These are phyloP conservation scores for Letharia columbiana DNA, from an alignment of 495 filamentous ascomycete genomes.

Conservation along the genomic window DNA sequence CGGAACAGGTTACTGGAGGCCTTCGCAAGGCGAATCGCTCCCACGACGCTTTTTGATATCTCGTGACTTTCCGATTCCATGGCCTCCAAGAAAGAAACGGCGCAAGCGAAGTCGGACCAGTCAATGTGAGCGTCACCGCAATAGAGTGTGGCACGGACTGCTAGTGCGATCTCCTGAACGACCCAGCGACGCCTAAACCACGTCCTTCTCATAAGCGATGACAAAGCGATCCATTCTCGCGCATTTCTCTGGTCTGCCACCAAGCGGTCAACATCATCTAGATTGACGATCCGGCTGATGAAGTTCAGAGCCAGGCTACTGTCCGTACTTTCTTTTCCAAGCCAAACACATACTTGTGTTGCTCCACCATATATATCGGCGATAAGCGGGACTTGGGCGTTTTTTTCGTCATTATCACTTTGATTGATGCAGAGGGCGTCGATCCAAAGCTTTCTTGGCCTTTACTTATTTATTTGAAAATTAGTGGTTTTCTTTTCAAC, in stretches of 20 bases:
- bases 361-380: conserved; percentile 28
- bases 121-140: not conserved
- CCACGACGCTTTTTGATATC: not conserved
- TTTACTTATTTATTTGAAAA: too few species aligned
- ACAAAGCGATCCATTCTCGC: conserved; percentile 25
- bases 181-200: conserved; percentile 36
- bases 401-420: conserved; percentile 27
- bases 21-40: conserved; percentile 24
- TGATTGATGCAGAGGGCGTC: conserved; percentile 33
- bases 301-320: conserved; percentile 16
- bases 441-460: conserved; percentile 28
- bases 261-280: conserved; percentile 23
- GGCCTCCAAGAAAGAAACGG: conserved; percentile 7
- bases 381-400: conserved; percentile 30
- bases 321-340: conserved; percentile 22
- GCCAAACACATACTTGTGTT: conserved; percentile 26
- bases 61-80: not conserved
- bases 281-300: conserved; percentile 17
- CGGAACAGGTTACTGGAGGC: conserved; percentile 24
- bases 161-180: conserved; percentile 34
- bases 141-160: conserved; percentile 10
- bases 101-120: conserved; percentile 11
- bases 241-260: conserved; percentile 11
- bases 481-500: too few species aligned
- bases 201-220: conserved; percentile 29